Evolutionary conservation across 2,329 filamentous ascomycete species (phyloP).

Genomic region (Aspergillus sp.): DNA sequence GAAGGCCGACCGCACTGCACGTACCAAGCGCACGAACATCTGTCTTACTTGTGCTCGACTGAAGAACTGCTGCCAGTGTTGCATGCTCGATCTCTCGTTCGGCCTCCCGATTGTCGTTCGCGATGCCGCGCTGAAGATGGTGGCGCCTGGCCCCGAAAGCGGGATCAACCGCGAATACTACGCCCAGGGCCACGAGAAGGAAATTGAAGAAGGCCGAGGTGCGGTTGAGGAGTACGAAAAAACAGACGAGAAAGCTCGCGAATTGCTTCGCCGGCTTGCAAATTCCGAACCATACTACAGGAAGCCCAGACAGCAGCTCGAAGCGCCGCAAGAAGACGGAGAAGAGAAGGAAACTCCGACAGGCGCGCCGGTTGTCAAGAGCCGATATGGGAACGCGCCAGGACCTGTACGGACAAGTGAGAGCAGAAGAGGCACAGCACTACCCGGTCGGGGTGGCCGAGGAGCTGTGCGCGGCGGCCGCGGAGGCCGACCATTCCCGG

Average conservation of each 20-base stretch:
- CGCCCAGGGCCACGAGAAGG: constrained; percentile 93
- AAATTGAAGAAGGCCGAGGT: constrained; percentile 87
- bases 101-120: constrained; percentile 91
- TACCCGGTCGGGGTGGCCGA: constrained; percentile 50
- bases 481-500: constrained; percentile 63
- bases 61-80: constrained; percentile 98
- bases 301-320: constrained; percentile 74
- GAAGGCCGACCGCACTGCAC: constrained; percentile 87
- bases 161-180: constrained; percentile 97
- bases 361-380: constrained; percentile 43
- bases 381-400: constrained; percentile 48
- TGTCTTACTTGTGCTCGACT: constrained; percentile 94
- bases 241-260: constrained; percentile 93
- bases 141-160: constrained; percentile 87
- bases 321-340: constrained; percentile 49
- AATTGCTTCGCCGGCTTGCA: constrained; percentile 79
- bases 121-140: constrained; percentile 96
- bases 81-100: constrained; percentile 96
- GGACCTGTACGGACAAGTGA: constrained; percentile 75
- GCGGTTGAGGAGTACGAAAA: constrained; percentile 91
- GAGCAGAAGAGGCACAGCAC: constrained; percentile 39
- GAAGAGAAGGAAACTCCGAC: constrained; percentile 36
- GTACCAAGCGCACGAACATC: constrained; percentile 91
- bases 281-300: constrained; percentile 94
- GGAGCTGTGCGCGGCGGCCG: constrained; percentile 47